These are phyloP conservation scores for Phytophthora cactorum DNA, from an alignment of 352 stramenopile genomes.

Conservation along the genomic window DNA sequence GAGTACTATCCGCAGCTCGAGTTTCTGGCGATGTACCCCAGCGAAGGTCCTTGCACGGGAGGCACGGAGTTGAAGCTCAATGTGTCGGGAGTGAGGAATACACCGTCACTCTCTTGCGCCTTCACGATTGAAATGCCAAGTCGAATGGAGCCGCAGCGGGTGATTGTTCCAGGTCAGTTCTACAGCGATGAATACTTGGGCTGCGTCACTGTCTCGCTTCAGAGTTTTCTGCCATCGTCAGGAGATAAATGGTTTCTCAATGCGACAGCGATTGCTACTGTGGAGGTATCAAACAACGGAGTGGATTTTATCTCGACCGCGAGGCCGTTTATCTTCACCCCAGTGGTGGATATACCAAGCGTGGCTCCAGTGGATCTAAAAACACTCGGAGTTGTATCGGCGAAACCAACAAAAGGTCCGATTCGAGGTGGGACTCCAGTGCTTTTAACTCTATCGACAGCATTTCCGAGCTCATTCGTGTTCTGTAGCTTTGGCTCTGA, in stretches of 20 bases:
- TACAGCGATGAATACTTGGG: constrained; percentile 34
- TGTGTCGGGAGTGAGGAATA: constrained; percentile 34
- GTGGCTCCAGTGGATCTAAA: constrained; percentile 10
- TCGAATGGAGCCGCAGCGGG: constrained; percentile 5
- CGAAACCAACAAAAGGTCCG: constrained; percentile 56
- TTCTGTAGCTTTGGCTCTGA: constrained; percentile 66
- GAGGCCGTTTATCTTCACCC: constrained; percentile 38
- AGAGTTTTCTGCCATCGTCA: constrained; percentile 9
- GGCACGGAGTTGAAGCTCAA: constrained; percentile 36
- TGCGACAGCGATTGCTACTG: constrained; percentile 22
- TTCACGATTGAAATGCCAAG: constrained; percentile 43
- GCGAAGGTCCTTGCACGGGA: constrained; percentile 44
- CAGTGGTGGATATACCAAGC: constrained; percentile 4
- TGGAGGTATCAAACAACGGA: constrained; percentile 60
- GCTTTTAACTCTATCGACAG: constrained; percentile 31
- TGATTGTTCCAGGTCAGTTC: constrained; percentile 28
- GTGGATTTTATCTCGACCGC: constrained; percentile 42
- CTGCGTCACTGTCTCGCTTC: constrained; percentile 40
- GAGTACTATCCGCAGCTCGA: constrained; percentile 37
- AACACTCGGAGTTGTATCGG: constrained; percentile 40
- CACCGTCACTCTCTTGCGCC: constrained; percentile 34
- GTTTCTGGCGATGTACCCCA: constrained; percentile 37
- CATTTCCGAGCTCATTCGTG: constrained; percentile 32
- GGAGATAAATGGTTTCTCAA: constrained; percentile 23
- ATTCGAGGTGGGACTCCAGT: constrained; percentile 65